A percentile compares a stretch with the other conserved stretches of the same genome.
Conservation (phyloP, 2,329 filamentous ascomycete species). For the Nemania diffusa region DNA sequence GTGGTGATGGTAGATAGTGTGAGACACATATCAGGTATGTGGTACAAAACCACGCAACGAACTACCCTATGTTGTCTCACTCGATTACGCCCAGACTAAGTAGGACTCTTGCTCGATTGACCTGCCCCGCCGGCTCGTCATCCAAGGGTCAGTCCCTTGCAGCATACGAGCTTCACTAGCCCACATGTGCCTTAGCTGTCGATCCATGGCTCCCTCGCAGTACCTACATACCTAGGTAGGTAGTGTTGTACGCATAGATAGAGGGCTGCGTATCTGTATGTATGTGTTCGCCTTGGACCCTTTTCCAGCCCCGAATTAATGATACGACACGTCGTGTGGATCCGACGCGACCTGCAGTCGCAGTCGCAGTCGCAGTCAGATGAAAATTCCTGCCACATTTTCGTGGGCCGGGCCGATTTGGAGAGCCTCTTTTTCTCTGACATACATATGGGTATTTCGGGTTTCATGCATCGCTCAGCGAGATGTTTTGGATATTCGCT, state of each 20-base stretch:
- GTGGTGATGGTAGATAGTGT: background rate
- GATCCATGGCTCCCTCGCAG: conserved; percentile 12
- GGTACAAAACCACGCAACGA: background rate
- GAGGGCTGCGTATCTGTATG: background rate
- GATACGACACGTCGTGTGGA: conserved; percentile 1
- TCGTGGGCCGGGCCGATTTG: conserved; percentile 30
- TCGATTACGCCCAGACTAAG: background rate
- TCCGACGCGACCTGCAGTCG: conserved; percentile 18
- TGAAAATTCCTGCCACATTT: conserved; percentile 22
- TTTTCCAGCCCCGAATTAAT: background rate
- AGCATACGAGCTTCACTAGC: conserved; percentile 33
- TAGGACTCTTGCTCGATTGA: background rate
- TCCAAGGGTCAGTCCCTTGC: conserved; percentile 26
- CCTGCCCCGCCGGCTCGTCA: conserved; percentile 13
- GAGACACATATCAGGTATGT: background rate
- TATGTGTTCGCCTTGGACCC: conserved; percentile 7
- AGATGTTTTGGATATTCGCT: conserved; percentile 14
- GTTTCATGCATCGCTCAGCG: conserved; percentile 31
- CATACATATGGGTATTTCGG: conserved; percentile 22
- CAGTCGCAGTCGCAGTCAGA: conserved; percentile 25
- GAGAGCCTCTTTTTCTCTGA: conserved; percentile 23
- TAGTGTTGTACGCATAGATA: background rate
- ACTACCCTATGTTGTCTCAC: conserved; percentile 1
- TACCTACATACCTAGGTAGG: background rate
- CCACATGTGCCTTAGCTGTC: conserved; percentile 24